These are phyloP conservation scores for Acanthamoeba healyi DNA, from an alignment of 208 protist species.

Conservation along the genomic window DNA sequence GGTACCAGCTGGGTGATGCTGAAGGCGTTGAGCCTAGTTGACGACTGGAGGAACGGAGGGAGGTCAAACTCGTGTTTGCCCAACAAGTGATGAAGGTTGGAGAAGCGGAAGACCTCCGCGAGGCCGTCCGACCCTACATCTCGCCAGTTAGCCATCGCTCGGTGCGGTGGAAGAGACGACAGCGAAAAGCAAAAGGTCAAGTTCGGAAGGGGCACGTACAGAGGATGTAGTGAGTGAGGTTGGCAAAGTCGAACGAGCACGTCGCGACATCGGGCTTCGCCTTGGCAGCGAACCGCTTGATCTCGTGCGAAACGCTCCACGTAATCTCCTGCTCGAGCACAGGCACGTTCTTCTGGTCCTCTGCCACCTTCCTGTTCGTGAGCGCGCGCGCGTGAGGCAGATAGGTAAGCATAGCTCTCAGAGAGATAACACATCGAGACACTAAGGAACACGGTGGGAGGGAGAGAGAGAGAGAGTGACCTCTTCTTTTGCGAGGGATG, in stretches of 20 bases:
- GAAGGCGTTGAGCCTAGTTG: constrained; percentile 38
- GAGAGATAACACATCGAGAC: background rate
- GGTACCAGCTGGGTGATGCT: constrained; percentile 18
- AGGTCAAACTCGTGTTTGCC: background rate
- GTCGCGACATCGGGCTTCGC: constrained; percentile 15
- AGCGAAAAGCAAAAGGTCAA: background rate
- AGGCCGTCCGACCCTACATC: constrained; percentile 10
- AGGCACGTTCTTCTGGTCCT: background rate
- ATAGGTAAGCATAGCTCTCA: no score
- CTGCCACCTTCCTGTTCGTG: background rate
- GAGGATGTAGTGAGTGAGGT: constrained; percentile 47
- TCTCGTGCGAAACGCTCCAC: constrained; percentile 37
- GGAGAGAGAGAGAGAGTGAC: background rate
- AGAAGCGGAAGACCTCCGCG: constrained; percentile 33
- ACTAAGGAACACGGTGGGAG: background rate
- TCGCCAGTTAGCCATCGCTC: no score
- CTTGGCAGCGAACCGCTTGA: constrained; percentile 1
- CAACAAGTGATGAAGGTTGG: constrained; percentile 20
- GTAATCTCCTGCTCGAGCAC: constrained; percentile 43
- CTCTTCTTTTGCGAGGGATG: constrained; percentile 45
- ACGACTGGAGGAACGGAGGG: constrained; percentile 31
- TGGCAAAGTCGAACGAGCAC: constrained; percentile 21
- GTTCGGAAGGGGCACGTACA: background rate
- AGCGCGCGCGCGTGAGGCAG: no score
- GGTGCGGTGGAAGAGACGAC: no score